Evolutionary conservation across 83 land plant species (phyloP).

Genomic region (Diphasiastrum complanatum): DNA sequence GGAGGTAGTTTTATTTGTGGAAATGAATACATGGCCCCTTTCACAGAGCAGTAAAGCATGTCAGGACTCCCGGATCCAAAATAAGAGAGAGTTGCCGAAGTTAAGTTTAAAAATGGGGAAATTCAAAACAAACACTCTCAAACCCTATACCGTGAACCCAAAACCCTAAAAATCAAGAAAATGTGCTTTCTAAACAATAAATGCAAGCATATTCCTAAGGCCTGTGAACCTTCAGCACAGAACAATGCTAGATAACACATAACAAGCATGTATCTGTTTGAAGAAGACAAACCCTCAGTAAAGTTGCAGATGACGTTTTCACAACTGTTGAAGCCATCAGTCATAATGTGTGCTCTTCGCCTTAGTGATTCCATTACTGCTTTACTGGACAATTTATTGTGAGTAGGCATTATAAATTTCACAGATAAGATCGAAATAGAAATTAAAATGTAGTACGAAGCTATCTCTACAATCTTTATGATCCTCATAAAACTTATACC

Average conservation of each 20-base stretch:
- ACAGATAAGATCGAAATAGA: neutral
- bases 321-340: slow-evolving; percentile 96
- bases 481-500: too few species aligned
- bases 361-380: slow-evolving; percentile 73
- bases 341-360: slow-evolving; percentile 91
- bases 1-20: slow-evolving; percentile 86
- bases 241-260: neutral
- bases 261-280: neutral
- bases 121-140: too few species aligned
- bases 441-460: too few species aligned
- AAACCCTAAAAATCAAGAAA: neutral
- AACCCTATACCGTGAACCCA: slow-evolving; percentile 2
- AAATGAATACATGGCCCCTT: slow-evolving; percentile 99
- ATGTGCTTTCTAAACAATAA: neutral
- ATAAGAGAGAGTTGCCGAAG: too few species aligned
- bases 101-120: too few species aligned
- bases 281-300: slow-evolving; percentile 65
- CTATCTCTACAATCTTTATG: too few species aligned
- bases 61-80: too few species aligned
- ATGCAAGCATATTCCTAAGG: too few species aligned
- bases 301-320: slow-evolving; percentile 89
- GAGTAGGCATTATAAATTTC: neutral
- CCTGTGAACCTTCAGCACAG: too few species aligned
- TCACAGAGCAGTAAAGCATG: too few species aligned
- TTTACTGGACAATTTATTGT: slow-evolving; percentile 53